Evolutionary conservation across 495 filamentous ascomycete genomes (phyloP).

Genomic region (Aspergillus wentii): DNA sequence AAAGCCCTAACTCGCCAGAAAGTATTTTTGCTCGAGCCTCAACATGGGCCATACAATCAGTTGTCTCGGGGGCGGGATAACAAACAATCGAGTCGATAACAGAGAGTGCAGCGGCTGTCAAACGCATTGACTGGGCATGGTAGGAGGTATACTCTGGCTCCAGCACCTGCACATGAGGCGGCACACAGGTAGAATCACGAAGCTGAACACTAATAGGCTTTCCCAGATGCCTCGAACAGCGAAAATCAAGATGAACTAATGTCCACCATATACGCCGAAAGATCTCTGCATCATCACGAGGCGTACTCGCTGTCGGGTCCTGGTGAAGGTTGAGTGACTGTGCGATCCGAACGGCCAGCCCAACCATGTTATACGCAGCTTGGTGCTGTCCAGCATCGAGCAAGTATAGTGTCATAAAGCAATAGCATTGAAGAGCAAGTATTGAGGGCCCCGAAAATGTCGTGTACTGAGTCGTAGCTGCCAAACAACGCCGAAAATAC

Average conservation of each 20-base stretch:
- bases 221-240: conserved; percentile 25
- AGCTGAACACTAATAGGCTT: conserved; percentile 17
- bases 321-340: conserved; percentile 20
- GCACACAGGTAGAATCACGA: conserved; percentile 9
- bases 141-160: conserved; percentile 3
- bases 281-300: conserved; percentile 5
- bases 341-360: conserved; percentile 22
- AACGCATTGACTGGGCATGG: conserved; percentile 17
- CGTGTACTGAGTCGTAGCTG: conserved; percentile 14
- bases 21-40: no score
- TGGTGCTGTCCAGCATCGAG: conserved; percentile 20
- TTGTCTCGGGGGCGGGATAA: neutral
- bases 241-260: conserved; percentile 25
- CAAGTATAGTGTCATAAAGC: conserved; percentile 17
- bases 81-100: conserved; percentile 14
- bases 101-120: conserved; percentile 16
- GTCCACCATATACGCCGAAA: conserved; percentile 26
- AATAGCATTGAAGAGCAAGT: conserved; percentile 18
- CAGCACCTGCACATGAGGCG: neutral
- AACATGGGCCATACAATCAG: no score
- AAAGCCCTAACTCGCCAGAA: no score
- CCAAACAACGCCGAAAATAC: conserved; percentile 23
- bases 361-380: conserved; percentile 29
- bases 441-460: conserved; percentile 16
- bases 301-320: conserved; percentile 4